Evolutionary conservation across 495 filamentous ascomycete species (phyloP).

Genomic region (Xylaria bambusicola): DNA sequence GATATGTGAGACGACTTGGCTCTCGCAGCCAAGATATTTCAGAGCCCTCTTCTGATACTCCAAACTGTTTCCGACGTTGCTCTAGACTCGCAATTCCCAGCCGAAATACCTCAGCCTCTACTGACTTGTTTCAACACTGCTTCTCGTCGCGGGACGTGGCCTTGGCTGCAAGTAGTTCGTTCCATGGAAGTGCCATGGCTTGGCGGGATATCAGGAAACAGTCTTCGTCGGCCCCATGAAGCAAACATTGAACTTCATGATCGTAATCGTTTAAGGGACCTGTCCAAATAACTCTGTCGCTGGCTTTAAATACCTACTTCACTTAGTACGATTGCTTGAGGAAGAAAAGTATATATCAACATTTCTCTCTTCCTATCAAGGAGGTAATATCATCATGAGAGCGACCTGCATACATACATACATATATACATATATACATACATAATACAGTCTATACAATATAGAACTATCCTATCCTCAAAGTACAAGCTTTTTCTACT

Average conservation of each 20-base stretch:
- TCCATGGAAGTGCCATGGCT: not conserved
- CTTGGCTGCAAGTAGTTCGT: not conserved
- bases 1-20: constrained; percentile 28
- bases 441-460: no score
- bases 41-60: constrained; percentile 27
- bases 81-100: not conserved
- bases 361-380: not conserved
- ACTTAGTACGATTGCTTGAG: no score
- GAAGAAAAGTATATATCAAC: not conserved
- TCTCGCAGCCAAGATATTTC: constrained; percentile 29
- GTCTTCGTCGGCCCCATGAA: not conserved
- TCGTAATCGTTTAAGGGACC: not conserved
- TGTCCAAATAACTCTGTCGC: no score
- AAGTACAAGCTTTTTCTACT: not conserved
- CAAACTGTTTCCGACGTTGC: constrained; percentile 15
- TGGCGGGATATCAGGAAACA: not conserved
- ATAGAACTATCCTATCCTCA: no score
- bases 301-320: no score
- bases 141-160: not conserved
- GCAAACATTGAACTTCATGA: not conserved
- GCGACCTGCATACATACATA: not conserved
- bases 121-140: not conserved
- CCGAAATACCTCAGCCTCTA: not conserved
- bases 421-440: no score
- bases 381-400: no score